A percentile compares a stretch with the other conserved stretches of the same genome.
These are phyloP conservation scores for Trebouxiophyceae sp. DNA, from an alignment of 163 green algal species.

Conservation along the genomic window DNA sequence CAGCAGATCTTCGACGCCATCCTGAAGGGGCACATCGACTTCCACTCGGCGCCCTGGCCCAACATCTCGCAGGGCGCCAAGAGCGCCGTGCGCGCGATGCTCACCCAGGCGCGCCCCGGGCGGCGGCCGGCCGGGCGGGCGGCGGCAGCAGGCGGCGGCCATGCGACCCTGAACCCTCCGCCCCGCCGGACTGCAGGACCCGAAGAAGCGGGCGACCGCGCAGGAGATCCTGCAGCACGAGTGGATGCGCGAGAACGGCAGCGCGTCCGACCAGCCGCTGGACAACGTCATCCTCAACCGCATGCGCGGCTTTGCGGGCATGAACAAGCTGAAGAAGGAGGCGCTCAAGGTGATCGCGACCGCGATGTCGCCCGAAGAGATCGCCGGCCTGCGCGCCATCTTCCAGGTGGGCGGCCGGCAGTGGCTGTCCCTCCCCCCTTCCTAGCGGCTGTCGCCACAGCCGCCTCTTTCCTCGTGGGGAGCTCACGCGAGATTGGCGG, in stretches of 20 bases:
- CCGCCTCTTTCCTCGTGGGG: too few species aligned
- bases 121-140: too few species aligned
- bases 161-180: too few species aligned
- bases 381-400: conserved; percentile 81
- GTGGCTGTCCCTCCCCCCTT: too few species aligned
- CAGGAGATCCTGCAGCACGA: conserved; percentile 84
- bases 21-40: conserved; percentile 81
- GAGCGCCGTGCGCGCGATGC: conserved; percentile 62
- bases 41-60: conserved; percentile 85
- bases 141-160: too few species aligned
- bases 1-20: conserved; percentile 91
- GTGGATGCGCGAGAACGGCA: conserved; percentile 90
- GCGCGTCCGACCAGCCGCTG: conserved; percentile 74
- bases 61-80: conserved; percentile 82
- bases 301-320: conserved; percentile 83
- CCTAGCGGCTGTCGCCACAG: too few species aligned
- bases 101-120: not conserved
- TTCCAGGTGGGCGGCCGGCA: conserved; percentile 68
- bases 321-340: conserved; percentile 98
- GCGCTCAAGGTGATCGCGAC: conserved; percentile 86
- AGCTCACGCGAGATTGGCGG: too few species aligned
- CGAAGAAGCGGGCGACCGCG: conserved; percentile 76
- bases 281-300: conserved; percentile 85
- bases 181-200: too few species aligned
- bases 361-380: conserved; percentile 79